Conservation (phyloP, 192 early-diverging fungal species). For the Coemansia sp. region DNA sequence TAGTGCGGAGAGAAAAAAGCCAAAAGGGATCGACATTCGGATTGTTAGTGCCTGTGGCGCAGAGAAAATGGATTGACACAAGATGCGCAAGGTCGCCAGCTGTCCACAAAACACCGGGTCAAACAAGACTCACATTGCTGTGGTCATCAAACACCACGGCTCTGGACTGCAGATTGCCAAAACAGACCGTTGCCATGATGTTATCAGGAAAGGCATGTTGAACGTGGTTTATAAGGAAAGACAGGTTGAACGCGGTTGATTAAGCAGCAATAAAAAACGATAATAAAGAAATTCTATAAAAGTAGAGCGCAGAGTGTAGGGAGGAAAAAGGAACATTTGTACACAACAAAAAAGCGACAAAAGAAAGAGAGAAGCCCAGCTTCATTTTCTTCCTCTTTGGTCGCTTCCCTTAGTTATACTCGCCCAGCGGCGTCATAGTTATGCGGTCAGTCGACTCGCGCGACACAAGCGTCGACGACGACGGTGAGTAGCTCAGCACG, state of each 20-base stretch:
- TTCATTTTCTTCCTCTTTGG: not conserved
- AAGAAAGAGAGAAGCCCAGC: not conserved
- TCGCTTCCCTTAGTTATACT: slow-evolving; percentile 1
- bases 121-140: too few relatives aligned
- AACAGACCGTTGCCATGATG: too few relatives aligned
- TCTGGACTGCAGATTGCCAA: too few relatives aligned
- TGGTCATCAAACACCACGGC: too few relatives aligned
- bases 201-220: not conserved
- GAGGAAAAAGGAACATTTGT: not conserved
- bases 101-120: too few relatives aligned
- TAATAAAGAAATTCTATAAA: slow-evolving; percentile 8
- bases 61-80: too few relatives aligned
- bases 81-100: too few relatives aligned
- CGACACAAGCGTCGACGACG: slow-evolving; percentile 30
- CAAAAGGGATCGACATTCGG: too few relatives aligned
- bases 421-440: slow-evolving; percentile 27
- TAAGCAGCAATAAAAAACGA: not conserved
- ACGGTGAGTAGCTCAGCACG: slow-evolving; percentile 14
- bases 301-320: not conserved
- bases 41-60: too few relatives aligned
- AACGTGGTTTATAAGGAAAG: not conserved
- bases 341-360: slow-evolving; percentile 1
- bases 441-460: slow-evolving; percentile 14
- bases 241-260: not conserved
- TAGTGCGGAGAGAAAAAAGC: too few relatives aligned